These are phyloP conservation scores for Aspergillus sp. DNA, from an alignment of 2,329 filamentous ascomycete species.

Conservation along the genomic window DNA sequence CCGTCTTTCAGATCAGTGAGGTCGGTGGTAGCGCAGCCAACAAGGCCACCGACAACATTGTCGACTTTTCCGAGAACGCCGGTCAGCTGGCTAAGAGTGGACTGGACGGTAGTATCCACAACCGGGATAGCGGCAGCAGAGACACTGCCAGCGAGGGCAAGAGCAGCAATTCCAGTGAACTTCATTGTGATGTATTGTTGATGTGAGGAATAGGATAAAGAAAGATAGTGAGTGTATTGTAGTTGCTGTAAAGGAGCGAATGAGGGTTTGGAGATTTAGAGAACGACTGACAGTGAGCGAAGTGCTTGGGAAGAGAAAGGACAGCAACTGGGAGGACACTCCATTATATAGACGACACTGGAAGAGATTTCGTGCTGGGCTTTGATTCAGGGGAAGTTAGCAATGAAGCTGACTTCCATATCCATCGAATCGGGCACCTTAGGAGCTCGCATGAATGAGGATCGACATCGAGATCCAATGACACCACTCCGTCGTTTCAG, in stretches of 20 bases:
- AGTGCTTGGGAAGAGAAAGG: constrained; percentile 20
- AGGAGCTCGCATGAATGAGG: constrained; percentile 13
- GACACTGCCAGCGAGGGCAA: constrained; percentile 34
- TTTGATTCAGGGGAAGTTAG: constrained; percentile 19
- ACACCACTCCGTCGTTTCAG: neutral
- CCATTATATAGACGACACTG: constrained; percentile 28
- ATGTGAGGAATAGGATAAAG: constrained; percentile 10
- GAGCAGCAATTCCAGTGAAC: constrained; percentile 37
- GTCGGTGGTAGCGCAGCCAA: constrained; percentile 10
- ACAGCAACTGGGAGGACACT: neutral
- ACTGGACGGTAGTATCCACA: constrained; percentile 10
- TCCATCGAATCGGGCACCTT: neutral
- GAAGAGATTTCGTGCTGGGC: neutral
- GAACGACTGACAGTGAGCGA: constrained; percentile 26
- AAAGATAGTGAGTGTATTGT: constrained; percentile 26
- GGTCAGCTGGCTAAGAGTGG: constrained; percentile 17
- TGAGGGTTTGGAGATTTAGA: constrained; percentile 12
- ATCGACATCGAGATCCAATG: constrained; percentile 18
- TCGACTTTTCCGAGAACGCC: constrained; percentile 23
- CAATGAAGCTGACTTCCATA: neutral
- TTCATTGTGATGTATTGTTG: constrained; percentile 33
- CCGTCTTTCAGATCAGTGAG: constrained; percentile 14
- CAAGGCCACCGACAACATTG: constrained; percentile 14
- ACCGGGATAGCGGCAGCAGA: constrained; percentile 33
- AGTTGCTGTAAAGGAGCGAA: constrained; percentile 16